Base-by-base conservation (phyloP, 2,329 filamentous ascomycete genomes). In the Fusarium xyrophilum region DNA sequence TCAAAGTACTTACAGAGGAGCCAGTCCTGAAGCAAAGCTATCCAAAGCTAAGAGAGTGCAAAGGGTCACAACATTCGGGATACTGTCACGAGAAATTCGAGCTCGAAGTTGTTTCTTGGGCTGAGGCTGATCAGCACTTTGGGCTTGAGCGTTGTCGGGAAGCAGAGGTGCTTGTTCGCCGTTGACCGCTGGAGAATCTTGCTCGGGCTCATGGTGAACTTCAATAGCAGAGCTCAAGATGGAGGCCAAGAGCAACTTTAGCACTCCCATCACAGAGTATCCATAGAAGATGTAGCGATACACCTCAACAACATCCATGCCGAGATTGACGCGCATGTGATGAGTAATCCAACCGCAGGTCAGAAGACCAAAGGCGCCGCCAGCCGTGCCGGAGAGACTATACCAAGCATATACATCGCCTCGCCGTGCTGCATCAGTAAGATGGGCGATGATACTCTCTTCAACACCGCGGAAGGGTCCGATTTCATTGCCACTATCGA, bases 1-100 rank as follows among this genome's bases (percentile, higher is more conserved):
- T 76, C 73, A 27, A 3, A 5, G 25, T 11, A 80, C 85, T 76
- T 79, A 88, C 82, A 88, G 73, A 25, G 88, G 86, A 7, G 88
- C 89, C 75, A 94, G 84, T 4, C 91, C 91, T 3, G 88, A 90
- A 2, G 89, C 90, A 59, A 93, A 85, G 0, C 88, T 86, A 75
- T 93, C 91, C 9, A 93, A 73, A 2, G 84, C 85, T 70, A 93
- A 90, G 3, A 95, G 80, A 11, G 90, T 77, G 73, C 88, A 91
- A 0, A 95, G 81, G 51, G 88, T 86, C 53, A 85, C 75, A 9
- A 91, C 80, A 32, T 89, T 82, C 1, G 79, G 72, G 10, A 83
- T 79, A 36, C 84, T 88, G n/a, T 85, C 80, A 5, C 76, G 78
- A 8, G 86, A 88, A 23, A 93, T 87, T 4, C 84, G 79, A 1